A percentile compares a stretch with the other conserved stretches of the same genome.
Conservation (phyloP, 345 rosid genomes). For the Ceriops tagal region DNA sequence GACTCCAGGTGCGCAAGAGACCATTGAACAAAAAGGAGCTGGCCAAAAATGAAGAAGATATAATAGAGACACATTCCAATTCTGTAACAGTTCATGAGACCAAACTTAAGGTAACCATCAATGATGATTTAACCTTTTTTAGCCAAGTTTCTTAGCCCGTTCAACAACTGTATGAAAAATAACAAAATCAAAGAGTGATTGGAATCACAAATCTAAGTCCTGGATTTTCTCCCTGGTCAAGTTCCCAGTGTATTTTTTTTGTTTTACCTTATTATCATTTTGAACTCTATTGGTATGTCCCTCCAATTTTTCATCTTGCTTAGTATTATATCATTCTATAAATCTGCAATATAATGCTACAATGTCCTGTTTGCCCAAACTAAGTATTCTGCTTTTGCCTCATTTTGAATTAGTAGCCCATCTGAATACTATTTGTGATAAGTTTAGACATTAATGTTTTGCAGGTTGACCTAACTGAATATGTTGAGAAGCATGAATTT, state of each 20-base stretch:
- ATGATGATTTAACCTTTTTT: slow-evolving; percentile 6
- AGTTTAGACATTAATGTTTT: slow-evolving; percentile 16
- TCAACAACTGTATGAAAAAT: background rate
- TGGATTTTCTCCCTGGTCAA: background rate
- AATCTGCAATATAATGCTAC: background rate
- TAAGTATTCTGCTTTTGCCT: background rate
- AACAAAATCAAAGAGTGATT: background rate
- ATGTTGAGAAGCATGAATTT: slow-evolving; percentile 90
- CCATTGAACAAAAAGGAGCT: slow-evolving; percentile 95
- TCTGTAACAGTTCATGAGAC: slow-evolving; percentile 86
- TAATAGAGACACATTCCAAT: slow-evolving; percentile 70
- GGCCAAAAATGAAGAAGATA: slow-evolving; percentile 91
- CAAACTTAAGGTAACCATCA: slow-evolving; percentile 70
- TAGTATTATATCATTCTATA: too few relatives aligned
- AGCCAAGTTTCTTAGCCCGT: background rate
- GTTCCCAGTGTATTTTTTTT: background rate
- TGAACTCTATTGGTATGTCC: background rate
- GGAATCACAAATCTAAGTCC: background rate
- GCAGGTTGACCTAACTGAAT: slow-evolving; percentile 96
- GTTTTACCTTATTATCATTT: background rate
- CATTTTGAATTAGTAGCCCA: background rate
- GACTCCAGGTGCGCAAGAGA: slow-evolving; percentile 86
- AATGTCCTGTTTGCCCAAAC: background rate
- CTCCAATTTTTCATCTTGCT: background rate
- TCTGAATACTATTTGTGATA: slow-evolving; percentile 4